Base-by-base conservation (phyloP, 495 filamentous ascomycete species). In the Daldinia concentrica region DNA sequence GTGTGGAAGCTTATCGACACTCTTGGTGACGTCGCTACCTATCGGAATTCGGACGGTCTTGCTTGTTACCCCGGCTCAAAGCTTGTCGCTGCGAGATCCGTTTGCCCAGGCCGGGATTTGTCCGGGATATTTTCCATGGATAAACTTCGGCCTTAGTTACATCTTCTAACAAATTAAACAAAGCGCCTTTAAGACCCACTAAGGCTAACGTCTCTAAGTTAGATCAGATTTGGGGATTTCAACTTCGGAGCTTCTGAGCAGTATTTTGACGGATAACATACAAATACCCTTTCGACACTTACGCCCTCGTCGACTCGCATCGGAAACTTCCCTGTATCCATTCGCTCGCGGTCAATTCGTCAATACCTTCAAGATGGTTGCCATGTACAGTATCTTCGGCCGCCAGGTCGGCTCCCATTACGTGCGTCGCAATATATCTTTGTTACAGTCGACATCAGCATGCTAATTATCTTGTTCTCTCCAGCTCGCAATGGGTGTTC, bases 391-490 rank as follows among this genome's bases (percentile, higher is more conserved):
- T 72, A 85, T 98, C 78, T 86, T 90, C 83, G 95, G 95, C 86
- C 90, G 89, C 79, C 89, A 97, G 83, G 86, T 99, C 86, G 93
- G 92, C 83, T 97, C 95, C 58, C 95, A 98, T 85, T 83, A 90
- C 79, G 95, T 99, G 88, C 77, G 43, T 48, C 43, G 93, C 92
- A 58, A 52, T 56, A 72, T 64, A 8, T 19, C 39, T 22, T 7
- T 41, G 4, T 22, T 34, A 7, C 32, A 15, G 37, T n/a, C 34
- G 5, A 62, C 17, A 5, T 24, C 19, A 26, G 30, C 34, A 69
- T 74, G 68, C 78, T 79, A 64, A 80, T 69, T 68, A 61, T 24
- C 56, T 41, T 55, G 45, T 50, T 7, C 12, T 41, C 32, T 65
- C 67, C 76, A 99, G 95, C 92, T 99, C 76, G 86, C 95, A 73